Percentiles rank a stretch among this genome's conserved stretches.
These are phyloP conservation scores for Colletotrichum sp. DNA, from an alignment of 2,329 filamentous ascomycete genomes.

Conservation along the genomic window DNA sequence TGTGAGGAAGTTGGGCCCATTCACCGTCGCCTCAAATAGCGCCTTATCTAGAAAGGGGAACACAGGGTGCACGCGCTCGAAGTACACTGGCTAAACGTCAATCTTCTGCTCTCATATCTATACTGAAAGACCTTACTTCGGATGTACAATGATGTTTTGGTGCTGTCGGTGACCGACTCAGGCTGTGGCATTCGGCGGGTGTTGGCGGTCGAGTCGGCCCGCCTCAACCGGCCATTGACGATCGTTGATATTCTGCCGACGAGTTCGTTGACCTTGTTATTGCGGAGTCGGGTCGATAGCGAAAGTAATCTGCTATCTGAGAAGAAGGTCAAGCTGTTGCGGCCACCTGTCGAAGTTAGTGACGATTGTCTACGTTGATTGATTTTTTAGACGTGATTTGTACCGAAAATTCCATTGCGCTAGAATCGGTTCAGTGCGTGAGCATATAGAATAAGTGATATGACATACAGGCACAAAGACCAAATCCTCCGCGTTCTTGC, in stretches of 20 bases:
- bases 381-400: background rate
- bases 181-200: background rate
- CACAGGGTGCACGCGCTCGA: constrained; percentile 39
- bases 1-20: constrained; percentile 27
- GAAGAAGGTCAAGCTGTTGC: constrained; percentile 31
- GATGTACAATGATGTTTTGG: constrained; percentile 11
- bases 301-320: constrained; percentile 33
- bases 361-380: background rate
- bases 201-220: background rate
- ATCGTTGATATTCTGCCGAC: constrained; percentile 29
- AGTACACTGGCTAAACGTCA: constrained; percentile 34
- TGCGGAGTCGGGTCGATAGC: constrained; percentile 29
- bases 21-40: constrained; percentile 36
- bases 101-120: background rate
- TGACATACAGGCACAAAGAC: constrained; percentile 28
- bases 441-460: no score
- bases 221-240: constrained; percentile 23
- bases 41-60: constrained; percentile 44
- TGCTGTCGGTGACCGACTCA: background rate
- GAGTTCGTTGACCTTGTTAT: constrained; percentile 32
- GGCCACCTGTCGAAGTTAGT: constrained; percentile 23
- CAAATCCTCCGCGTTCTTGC: constrained; percentile 15
- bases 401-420: constrained; percentile 32
- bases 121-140: background rate
- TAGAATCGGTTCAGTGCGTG: background rate